These are phyloP conservation scores for Suillus discolor DNA, from an alignment of 768 basidiomycete genomes.

Conservation along the genomic window DNA sequence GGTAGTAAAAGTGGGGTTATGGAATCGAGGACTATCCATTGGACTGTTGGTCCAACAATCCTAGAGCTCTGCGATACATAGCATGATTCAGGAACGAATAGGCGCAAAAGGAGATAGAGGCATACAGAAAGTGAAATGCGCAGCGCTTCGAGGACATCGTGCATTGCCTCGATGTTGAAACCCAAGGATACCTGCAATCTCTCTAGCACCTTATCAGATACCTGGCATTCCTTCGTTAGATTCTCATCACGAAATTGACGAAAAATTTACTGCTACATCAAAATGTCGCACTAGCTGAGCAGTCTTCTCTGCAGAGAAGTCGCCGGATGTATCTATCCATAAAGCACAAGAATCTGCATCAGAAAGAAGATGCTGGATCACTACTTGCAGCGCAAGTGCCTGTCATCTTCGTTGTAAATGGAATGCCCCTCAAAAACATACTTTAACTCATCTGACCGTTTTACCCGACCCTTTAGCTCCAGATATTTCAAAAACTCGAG, in stretches of 20 bases:
- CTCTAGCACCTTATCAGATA: constrained; percentile 43
- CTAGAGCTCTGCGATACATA: constrained; percentile 16
- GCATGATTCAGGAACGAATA: constrained; percentile 5
- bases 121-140: constrained; percentile 32
- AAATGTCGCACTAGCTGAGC: constrained; percentile 37
- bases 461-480: constrained; percentile 69
- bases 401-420: constrained; percentile 29
- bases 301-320: constrained; percentile 58
- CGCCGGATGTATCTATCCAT: constrained; percentile 77
- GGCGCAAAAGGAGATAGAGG: constrained; percentile 14
- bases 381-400: constrained; percentile 63
- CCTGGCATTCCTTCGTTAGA: constrained; percentile 22
- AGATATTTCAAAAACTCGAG: constrained; percentile 66
- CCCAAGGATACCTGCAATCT: constrained; percentile 60
- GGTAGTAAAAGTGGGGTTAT: constrained; percentile 68
- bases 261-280: constrained; percentile 26
- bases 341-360: constrained; percentile 42
- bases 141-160: constrained; percentile 51
- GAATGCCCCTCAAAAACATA: neutral
- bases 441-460: constrained; percentile 49
- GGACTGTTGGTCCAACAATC: constrained; percentile 25
- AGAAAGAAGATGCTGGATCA: constrained; percentile 51
- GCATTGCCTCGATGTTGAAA: constrained; percentile 58
- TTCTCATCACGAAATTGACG: neutral
- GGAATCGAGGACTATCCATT: constrained; percentile 64